Conservation (phyloP, 2,329 filamentous ascomycete species). For the Sarocladium oryzae region DNA sequence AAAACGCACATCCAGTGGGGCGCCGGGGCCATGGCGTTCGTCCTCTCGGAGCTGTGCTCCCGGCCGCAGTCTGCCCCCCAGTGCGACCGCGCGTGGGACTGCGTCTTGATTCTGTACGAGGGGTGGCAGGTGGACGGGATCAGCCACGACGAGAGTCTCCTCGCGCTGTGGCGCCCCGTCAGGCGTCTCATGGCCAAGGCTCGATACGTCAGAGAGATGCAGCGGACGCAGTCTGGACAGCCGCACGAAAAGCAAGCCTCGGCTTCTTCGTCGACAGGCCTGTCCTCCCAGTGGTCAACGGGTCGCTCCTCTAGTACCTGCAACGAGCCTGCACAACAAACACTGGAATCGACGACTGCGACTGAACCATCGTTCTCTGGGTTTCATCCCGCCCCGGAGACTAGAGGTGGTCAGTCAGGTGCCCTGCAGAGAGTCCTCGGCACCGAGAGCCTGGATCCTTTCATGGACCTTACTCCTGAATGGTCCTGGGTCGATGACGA, state of each 20-base stretch:
- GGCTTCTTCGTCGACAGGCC: no score
- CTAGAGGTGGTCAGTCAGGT: not conserved
- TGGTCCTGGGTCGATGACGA: constrained; percentile 2
- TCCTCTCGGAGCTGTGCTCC: not conserved
- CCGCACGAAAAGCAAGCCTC: not conserved
- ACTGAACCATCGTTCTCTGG: not conserved
- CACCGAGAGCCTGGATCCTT: not conserved
- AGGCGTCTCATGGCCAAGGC: not conserved
- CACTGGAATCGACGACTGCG: not conserved
- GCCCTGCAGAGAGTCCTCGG: not conserved
- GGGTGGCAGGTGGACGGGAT: not conserved
- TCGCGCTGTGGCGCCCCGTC: not conserved
- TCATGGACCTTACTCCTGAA: not conserved
- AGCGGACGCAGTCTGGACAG: not conserved
- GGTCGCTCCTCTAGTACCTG: not conserved
- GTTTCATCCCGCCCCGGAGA: not conserved
- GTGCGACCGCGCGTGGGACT: not conserved
- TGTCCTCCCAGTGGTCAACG: not conserved
- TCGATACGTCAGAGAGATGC: not conserved
- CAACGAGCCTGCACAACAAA: not conserved
- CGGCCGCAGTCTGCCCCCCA: not conserved
- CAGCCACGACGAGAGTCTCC: not conserved
- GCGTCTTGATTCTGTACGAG: not conserved
- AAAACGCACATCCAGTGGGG: not conserved
- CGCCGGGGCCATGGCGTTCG: not conserved